A percentile compares a stretch with the other conserved stretches of the same genome.
These are phyloP conservation scores for Haplosporangium gracile DNA, from an alignment of 192 early-diverging fungal species.

Conservation along the genomic window DNA sequence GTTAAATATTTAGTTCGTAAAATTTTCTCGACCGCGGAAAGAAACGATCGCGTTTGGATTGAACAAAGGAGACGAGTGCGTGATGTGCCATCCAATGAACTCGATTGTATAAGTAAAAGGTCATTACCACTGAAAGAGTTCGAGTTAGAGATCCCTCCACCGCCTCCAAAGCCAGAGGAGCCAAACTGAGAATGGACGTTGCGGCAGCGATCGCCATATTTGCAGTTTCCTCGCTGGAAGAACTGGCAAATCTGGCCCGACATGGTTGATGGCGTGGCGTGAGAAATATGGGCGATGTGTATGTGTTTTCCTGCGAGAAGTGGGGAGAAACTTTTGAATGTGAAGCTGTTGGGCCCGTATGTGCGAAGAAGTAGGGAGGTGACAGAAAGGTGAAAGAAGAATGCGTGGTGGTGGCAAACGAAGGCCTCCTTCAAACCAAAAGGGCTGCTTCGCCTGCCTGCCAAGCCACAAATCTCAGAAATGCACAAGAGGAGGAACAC, in stretches of 20 bases:
- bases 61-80: neutral
- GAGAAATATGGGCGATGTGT: neutral
- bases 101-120: neutral
- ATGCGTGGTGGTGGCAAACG: neutral
- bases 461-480: neutral
- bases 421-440: neutral
- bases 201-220: constrained; percentile 68
- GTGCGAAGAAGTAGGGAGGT: neutral
- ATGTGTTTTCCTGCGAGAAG: neutral
- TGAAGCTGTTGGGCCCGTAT: neutral
- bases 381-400: neutral
- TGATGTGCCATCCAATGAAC: neutral
- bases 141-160: constrained; percentile 54
- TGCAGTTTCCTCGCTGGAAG: constrained; percentile 72
- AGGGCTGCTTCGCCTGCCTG: neutral
- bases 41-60: neutral
- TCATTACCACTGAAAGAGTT: constrained; percentile 54
- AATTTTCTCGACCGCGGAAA: neutral
- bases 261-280: constrained; percentile 12
- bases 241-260: constrained; percentile 36
- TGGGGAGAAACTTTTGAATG: neutral
- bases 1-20: neutral
- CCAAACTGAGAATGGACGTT: constrained; percentile 68
- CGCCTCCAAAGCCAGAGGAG: constrained; percentile 47
- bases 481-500: neutral